Evolutionary conservation across 805 yeast genomes (phyloP).

Genomic region (Torulaspora quercuum): DNA sequence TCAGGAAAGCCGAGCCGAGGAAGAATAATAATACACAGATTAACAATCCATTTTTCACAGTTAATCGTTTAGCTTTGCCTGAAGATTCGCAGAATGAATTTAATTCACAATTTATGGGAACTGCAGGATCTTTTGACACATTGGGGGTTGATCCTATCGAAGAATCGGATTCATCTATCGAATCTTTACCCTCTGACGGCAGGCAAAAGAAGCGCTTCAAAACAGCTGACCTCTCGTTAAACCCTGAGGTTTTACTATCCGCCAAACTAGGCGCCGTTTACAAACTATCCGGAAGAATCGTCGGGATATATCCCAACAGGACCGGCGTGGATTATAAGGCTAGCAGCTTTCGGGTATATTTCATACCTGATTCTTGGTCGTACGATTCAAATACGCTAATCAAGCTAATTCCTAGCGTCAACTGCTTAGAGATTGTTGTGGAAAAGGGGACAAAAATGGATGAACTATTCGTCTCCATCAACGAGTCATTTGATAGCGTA

Average conservation of each 20-base stretch:
- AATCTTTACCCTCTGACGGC: conserved; percentile 1
- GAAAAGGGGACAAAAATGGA: conserved; percentile 1
- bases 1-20: neutral
- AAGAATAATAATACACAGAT: neutral
- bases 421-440: conserved; percentile 13
- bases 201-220: conserved; percentile 2
- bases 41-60: conserved; percentile 21
- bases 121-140: conserved; percentile 8
- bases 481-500: conserved; percentile 1
- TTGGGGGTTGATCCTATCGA: conserved; percentile 11
- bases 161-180: conserved; percentile 7
- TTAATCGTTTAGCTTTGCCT: conserved; percentile 1
- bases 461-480: conserved; percentile 3
- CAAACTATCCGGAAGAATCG: conserved; percentile 5
- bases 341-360: conserved; percentile 5
- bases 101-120: conserved; percentile 12
- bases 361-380: conserved; percentile 14
- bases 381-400: conserved; percentile 1
- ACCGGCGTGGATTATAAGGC: neutral
- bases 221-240: neutral
- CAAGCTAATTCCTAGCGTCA: conserved; percentile 9
- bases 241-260: conserved; percentile 1
- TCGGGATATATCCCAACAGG: conserved; percentile 7
- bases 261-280: conserved; percentile 3
- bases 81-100: conserved; percentile 15